These are phyloP conservation scores for Candida sanyaensis DNA, from an alignment of 1,139 yeast genomes.

Conservation along the genomic window DNA sequence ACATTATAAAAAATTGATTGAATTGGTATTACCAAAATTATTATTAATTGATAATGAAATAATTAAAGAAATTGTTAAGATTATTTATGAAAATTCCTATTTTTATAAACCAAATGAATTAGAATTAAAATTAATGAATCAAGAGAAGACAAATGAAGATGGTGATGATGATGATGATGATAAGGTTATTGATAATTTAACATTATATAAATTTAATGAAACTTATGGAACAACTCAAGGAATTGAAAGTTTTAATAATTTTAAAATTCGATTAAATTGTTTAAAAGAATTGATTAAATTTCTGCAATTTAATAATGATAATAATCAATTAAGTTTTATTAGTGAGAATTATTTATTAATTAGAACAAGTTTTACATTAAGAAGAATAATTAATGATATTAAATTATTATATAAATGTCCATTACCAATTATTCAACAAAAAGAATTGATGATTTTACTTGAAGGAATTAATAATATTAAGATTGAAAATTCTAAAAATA, in stretches of 20 bases:
- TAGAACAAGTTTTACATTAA: slow-evolving; percentile 34
- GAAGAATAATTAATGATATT: slow-evolving; percentile 38
- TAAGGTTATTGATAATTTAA: slow-evolving; percentile 16
- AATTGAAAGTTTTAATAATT: slow-evolving; percentile 22
- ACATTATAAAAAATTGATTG: slow-evolving; percentile 47
- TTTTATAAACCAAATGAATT: slow-evolving; percentile 34
- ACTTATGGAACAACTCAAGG: slow-evolving; percentile 38
- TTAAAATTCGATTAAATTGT: slow-evolving; percentile 32
- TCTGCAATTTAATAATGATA: slow-evolving; percentile 13
- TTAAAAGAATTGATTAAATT: slow-evolving; percentile 33
- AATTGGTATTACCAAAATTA: slow-evolving; percentile 41
- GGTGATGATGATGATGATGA: slow-evolving; percentile 6
- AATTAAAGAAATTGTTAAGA: slow-evolving; percentile 45
- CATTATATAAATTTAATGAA: slow-evolving; percentile 25
- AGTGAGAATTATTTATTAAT: slow-evolving; percentile 27
- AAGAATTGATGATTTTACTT: slow-evolving; percentile 30
- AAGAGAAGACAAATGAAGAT: no score
- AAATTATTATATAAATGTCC: slow-evolving; percentile 33
- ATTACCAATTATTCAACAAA: slow-evolving; percentile 36
- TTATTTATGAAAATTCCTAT: slow-evolving; percentile 33
- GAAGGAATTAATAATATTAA: slow-evolving; percentile 23
- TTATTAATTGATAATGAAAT: slow-evolving; percentile 24
- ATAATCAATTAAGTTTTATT: slow-evolving; percentile 17
- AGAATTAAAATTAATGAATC: slow-evolving; percentile 21
- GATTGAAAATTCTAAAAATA: slow-evolving; percentile 7